Evolutionary conservation across 495 filamentous ascomycete species (phyloP), one percentile per base, ranked within the genome.

Genomic region (Neurospora pannonica): DNA sequence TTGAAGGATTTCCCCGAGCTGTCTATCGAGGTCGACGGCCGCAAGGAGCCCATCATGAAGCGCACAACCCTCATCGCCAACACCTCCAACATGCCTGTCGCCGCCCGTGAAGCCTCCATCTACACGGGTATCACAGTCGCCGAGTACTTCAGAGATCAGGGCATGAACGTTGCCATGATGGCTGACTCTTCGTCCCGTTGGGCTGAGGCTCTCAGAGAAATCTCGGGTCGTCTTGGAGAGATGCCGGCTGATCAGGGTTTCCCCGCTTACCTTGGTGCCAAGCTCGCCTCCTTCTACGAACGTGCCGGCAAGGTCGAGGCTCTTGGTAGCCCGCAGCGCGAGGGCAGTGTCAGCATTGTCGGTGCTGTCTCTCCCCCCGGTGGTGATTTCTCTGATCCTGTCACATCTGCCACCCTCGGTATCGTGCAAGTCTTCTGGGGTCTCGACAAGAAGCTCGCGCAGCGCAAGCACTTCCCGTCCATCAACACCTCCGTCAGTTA

Each of bases 401-500:
- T 99, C 81, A 99, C 97, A 17, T 93, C 88, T 77, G 91, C 92
- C 81, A 99, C 97, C 8, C 90, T 99, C 28, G 90, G 93, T 90
- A 99, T 99, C 81, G 97, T 98, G 78, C 96, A 99, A 79, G 96
- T 99, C 74, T 98, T 99, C 87, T 99, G 96, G 96, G 97, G 96
- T 87, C 87, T 99, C 39, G 96, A 99, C 86, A 98, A 99, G 90
- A 98, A 98, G 85, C 90, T 99, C 71, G 96, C 96, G 28, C 96
- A 99, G 82, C 91, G 96, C 74, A 99, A 99, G 85, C 96, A 99
- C 85, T 99, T 99, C 88, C 96, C 96, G 3, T 97, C 95, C 46
- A 93, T 99, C 87, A 99, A 99, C 86, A 98, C 96, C 24, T 92
- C 92, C 6, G 85, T 93, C 78, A 97, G 93, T 74, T 98, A 99